phyloP scores from a whole-genome alignment of 148 eudicot genomes.

The Simmondsia chinensis region DNA sequence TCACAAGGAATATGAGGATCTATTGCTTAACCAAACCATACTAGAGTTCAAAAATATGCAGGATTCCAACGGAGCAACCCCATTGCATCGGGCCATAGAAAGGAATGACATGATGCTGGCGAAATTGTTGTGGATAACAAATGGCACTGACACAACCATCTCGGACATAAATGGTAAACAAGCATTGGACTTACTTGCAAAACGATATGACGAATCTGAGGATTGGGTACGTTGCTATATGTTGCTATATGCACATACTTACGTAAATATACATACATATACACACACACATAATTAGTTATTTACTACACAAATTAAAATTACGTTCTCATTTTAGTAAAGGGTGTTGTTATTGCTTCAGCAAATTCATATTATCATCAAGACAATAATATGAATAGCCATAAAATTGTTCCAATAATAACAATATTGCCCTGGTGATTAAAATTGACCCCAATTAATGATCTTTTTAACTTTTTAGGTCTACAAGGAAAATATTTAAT shows the following conservation, averaged over 20 bases:
- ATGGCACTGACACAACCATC: not conserved
- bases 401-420: too few relatives aligned
- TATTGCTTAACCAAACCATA: not conserved
- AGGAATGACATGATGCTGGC: not conserved
- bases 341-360: too few relatives aligned
- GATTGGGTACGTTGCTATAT: not conserved
- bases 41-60: not conserved
- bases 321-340: too few relatives aligned
- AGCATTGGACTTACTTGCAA: not conserved
- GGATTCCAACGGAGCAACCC: not conserved
- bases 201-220: not conserved
- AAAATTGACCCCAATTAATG: too few relatives aligned
- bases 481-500: too few relatives aligned
- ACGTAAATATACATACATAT: not conserved
- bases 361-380: too few relatives aligned
- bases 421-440: too few relatives aligned
- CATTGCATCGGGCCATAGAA: not conserved
- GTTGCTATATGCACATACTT: not conserved
- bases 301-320: too few relatives aligned
- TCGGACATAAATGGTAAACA: not conserved
- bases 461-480: too few relatives aligned
- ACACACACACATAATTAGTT: too few relatives aligned
- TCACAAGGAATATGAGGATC: not conserved
- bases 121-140: not conserved
- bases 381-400: too few relatives aligned